Percentiles rank a stretch among this genome's conserved stretches.
phyloP scores from a whole-genome alignment of 768 basidiomycete genomes.

The Auriscalpium vulgare region DNA sequence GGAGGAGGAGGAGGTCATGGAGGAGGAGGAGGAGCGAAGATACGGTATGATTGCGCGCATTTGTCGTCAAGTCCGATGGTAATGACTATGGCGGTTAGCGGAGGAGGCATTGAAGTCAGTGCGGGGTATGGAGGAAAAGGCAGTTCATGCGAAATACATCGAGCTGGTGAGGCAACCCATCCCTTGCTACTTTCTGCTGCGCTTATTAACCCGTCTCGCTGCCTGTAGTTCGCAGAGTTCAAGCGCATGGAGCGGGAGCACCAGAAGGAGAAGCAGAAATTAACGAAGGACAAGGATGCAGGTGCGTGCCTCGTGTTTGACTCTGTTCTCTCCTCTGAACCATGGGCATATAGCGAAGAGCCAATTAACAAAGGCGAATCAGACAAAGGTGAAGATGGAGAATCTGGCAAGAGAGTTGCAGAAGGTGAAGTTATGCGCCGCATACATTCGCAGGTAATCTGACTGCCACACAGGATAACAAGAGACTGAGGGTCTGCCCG shows the following conservation, averaged over 20 bases:
- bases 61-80: neutral
- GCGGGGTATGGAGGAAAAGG: constrained; percentile 74
- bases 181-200: neutral
- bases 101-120: constrained; percentile 86
- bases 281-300: constrained; percentile 85
- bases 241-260: constrained; percentile 84
- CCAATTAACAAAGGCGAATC: constrained; percentile 81
- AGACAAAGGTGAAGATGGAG: constrained; percentile 86
- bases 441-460: neutral
- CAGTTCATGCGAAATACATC: constrained; percentile 79
- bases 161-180: constrained; percentile 57
- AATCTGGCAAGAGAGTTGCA: constrained; percentile 83
- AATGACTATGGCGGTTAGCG: constrained; percentile 34
- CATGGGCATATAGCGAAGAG: constrained; percentile 49
- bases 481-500: constrained; percentile 61
- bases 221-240: constrained; percentile 72
- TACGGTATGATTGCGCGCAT: constrained; percentile 44
- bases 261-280: constrained; percentile 87
- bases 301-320: constrained; percentile 35
- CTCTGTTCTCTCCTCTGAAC: constrained; percentile 12
- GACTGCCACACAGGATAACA: constrained; percentile 61
- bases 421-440: constrained; percentile 44
- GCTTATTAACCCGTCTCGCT: neutral
- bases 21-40: constrained; percentile 79
- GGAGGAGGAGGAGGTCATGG: constrained; percentile 80